These are phyloP conservation scores for Curvularia lunata DNA, from an alignment of 2,329 filamentous ascomycete genomes.

Conservation along the genomic window DNA sequence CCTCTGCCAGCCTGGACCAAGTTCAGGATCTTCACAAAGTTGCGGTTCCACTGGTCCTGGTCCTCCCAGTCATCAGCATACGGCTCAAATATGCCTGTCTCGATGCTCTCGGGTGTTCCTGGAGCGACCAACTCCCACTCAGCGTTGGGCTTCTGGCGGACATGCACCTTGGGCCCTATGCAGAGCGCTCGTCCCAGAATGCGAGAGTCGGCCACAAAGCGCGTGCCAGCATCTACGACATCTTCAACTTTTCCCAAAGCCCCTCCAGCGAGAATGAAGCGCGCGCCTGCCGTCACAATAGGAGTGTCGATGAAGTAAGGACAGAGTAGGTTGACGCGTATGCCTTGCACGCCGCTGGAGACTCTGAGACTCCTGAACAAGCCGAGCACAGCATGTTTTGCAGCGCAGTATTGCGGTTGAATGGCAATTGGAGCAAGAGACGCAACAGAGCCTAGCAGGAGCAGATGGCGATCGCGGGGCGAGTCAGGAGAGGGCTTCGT, in stretches of 20 bases:
- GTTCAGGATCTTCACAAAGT: conserved; percentile 63
- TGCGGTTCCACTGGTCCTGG: conserved; percentile 62
- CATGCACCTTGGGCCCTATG: conserved; percentile 63
- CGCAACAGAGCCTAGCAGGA: conserved; percentile 69
- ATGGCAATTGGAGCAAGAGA: conserved; percentile 54
- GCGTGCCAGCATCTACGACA: conserved; percentile 68
- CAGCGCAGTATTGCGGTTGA: conserved; percentile 62
- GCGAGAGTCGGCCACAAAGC: conserved; percentile 64
- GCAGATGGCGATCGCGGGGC: conserved; percentile 62
- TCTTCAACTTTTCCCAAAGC: conserved; percentile 62
- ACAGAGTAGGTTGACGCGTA: conserved; percentile 70
- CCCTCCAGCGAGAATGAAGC: conserved; percentile 63
- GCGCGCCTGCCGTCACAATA: conserved; percentile 58
- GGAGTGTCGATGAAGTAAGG: conserved; percentile 72
- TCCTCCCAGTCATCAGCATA: conserved; percentile 65
- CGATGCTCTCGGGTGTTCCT: conserved; percentile 39
- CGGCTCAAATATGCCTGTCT: conserved; percentile 64
- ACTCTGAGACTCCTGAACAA: conserved; percentile 66
- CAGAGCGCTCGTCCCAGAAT: conserved; percentile 64
- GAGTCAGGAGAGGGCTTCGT: conserved; percentile 33
- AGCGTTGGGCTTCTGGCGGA: conserved; percentile 51
- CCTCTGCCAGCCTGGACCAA: conserved; percentile 57
- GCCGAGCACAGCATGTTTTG: conserved; percentile 71
- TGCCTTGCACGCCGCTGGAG: conserved; percentile 56
- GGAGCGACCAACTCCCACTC: conserved; percentile 40